These are phyloP conservation scores for Punica granatum DNA, from an alignment of 345 rosid genomes.

Conservation along the genomic window DNA sequence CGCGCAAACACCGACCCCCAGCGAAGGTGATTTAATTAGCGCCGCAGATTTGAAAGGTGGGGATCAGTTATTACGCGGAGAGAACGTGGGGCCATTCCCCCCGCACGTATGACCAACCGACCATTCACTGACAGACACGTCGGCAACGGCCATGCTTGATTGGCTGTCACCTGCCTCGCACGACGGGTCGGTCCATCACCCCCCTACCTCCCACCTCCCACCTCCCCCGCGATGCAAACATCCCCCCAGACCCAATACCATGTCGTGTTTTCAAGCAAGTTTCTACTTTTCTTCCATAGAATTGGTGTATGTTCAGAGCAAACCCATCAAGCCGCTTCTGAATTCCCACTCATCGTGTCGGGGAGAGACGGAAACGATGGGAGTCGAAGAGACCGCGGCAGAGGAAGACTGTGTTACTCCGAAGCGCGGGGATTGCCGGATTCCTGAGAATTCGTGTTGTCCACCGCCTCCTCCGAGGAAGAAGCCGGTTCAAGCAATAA, in stretches of 20 bases:
- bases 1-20: conserved; percentile 21
- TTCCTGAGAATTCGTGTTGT: conserved; percentile 35
- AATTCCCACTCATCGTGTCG: neutral
- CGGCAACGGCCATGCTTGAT: neutral
- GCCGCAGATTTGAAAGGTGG: conserved; percentile 14
- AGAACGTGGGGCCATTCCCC: conserved; percentile 16
- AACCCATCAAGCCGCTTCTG: neutral
- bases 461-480: conserved; percentile 75
- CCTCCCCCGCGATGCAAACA: neutral
- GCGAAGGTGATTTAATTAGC: conserved; percentile 17
- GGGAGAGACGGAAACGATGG: conserved; percentile 17
- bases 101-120: conserved; percentile 1
- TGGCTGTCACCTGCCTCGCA: conserved; percentile 29
- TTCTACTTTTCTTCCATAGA: too few relatives aligned
- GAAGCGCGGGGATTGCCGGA: conserved; percentile 32
- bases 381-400: conserved; percentile 6
- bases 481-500: conserved; percentile 19
- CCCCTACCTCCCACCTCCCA: neutral
- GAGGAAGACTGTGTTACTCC: conserved; percentile 65
- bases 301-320: too few relatives aligned
- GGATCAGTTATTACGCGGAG: neutral
- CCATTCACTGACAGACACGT: conserved; percentile 12
- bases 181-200: too few relatives aligned
- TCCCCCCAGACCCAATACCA: too few relatives aligned
- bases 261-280: too few relatives aligned